Evolutionary conservation across 164 flowering plant species (phyloP), one percentile per base, ranked within the genome.

Genomic region (Chimonanthus praecox): DNA sequence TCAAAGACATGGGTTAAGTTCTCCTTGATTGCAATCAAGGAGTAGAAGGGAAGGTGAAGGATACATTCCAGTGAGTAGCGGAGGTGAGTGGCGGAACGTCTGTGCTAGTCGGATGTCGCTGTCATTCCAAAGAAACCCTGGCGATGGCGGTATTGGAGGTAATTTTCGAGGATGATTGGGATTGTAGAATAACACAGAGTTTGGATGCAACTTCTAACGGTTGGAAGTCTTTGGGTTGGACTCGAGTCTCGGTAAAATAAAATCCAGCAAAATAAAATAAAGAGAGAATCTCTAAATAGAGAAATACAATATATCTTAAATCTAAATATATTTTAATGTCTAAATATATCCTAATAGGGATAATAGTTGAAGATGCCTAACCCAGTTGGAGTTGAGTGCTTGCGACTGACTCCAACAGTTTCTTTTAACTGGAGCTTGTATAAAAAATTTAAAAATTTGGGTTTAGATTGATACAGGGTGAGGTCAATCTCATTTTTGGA

Each of bases 331-430:
- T 33, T 33, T 33, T 33, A 33, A 33, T 33, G 33, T 1, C 33
- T 33, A 33, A 33, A 33, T 33, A 33, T 33, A 33, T 33, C 33
- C 2, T 33, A 33, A 33, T 33, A 33, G 33, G 33, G 33, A 33
- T 91, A 87, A 87, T 93, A 93, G 65, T 90, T 90, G 72, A 91
- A 76, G 69, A 88, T 75, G 75, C 84, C 90, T 6, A 88, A 49
- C 1, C 93, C 98, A 1, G 82, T 75, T 1, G 94, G 83, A 3
- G 98, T 90, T 3, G 49, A 58, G 4, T 82, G 77, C 4, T 64
- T 44, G 3, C 98, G 78, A 64, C 88, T 82, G 2, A 89, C 88
- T 0, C 98, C 97, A 91, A 18, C 91, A 93, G 65, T 91, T 91
- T 58, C 89, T 83, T 33, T 33, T 33, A 33, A 33, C 33, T 33